Base-by-base conservation (phyloP, 2,329 filamentous ascomycete species). In the Orbilia quercus region DNA sequence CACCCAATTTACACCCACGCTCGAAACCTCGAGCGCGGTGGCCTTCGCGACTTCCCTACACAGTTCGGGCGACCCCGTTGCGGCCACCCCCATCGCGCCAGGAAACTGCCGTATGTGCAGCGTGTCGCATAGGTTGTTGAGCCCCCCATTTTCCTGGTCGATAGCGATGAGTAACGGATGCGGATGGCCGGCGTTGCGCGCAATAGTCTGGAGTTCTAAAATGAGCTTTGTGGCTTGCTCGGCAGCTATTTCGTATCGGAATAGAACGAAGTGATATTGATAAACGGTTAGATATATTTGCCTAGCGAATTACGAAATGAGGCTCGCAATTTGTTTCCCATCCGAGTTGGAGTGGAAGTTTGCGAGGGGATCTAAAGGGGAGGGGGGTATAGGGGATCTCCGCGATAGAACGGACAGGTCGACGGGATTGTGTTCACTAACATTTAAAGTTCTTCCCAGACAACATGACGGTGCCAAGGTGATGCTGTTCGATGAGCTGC, bases 1-100 rank as follows among this genome's bases (percentile, higher is more conserved):
- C 79, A 98, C 96, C 83, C 96, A 89, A 79, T 99, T 99, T 78
- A 99, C 91, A 34, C 95, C 95, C 77, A 96, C 95, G 11, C 95
- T 92, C 50, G 91, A 89, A 28, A 98, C 87, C 81, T 98, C 95
- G 76, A 94, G 91, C 2, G 92, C 95, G 0, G 94, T 98, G 11
- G 95, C 93, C 81, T 94, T 93, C 65, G 92, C 94, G 59, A 98
- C 88, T 77, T 94, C 90, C 79, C 94, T 96, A 7, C 94, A 91
- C 64, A 98, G 83, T 7, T 94, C 88, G 38, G 89, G 89, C 12
- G 90, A 94, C 22, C 93, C 92, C 4, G 93, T 93, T 25, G 95
- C 95, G 16, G 94, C 92, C 74, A 98, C 86, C 12, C 93, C 94
- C 95, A 99, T 99, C 75, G 94, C 91, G 79, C 92, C 96, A 7